Evolutionary conservation across 179 eudicot species (phyloP).

Genomic region (Silene noctiflora): DNA sequence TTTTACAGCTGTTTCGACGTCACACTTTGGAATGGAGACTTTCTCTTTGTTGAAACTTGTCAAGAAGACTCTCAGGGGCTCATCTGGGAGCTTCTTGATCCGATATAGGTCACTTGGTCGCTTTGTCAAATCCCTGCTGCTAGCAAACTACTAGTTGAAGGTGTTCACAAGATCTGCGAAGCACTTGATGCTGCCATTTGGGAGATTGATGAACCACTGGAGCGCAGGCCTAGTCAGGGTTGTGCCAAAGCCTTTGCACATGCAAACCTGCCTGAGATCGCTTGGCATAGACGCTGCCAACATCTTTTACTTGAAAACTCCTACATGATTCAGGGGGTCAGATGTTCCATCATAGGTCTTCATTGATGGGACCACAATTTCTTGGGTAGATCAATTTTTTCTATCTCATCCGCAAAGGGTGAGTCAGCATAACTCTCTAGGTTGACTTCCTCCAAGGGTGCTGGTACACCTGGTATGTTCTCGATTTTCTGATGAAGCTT

Average conservation of each 20-base stretch:
- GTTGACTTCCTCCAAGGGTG: too few species aligned
- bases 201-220: not conserved
- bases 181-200: not conserved
- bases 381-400: too few species aligned
- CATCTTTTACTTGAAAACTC: not conserved
- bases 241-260: not conserved
- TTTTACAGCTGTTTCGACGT: not conserved
- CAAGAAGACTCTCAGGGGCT: not conserved
- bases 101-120: not conserved
- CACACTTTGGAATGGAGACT: not conserved
- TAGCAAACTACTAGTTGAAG: not conserved
- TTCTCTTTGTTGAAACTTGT: not conserved
- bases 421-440: too few species aligned
- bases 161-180: not conserved
- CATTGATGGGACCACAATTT: too few species aligned
- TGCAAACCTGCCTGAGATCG: not conserved
- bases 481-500: too few species aligned
- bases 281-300: not conserved
- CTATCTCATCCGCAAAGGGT: too few species aligned
- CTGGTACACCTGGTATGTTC: too few species aligned
- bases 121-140: not conserved
- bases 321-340: too few species aligned
- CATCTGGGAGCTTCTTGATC: not conserved
- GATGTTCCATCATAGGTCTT: too few species aligned
- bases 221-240: not conserved